Percentiles rank a stretch among this genome's conserved stretches.
Evolutionary conservation across 441 rosid species (phyloP).

Genomic region (Gossypium davidsonii): DNA sequence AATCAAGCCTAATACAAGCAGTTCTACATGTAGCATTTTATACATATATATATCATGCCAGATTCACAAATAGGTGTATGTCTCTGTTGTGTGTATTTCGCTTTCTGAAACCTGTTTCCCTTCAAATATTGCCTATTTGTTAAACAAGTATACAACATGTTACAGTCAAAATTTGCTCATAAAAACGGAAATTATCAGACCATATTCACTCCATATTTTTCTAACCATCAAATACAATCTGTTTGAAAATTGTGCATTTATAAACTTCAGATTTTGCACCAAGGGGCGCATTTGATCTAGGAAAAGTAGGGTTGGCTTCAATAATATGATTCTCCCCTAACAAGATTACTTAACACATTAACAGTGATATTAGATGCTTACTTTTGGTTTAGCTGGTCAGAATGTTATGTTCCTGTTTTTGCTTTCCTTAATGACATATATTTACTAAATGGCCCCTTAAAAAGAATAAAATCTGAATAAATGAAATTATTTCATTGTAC

Average conservation of each 20-base stretch:
- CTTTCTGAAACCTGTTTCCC: not conserved
- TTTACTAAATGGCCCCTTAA: too few relatives aligned
- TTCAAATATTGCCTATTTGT: not conserved
- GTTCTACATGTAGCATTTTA: not conserved
- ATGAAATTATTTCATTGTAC: too few relatives aligned
- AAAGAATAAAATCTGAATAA: too few relatives aligned
- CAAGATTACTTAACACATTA: not conserved
- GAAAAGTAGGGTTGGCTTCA: not conserved
- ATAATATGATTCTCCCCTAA: not conserved
- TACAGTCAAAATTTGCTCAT: not conserved
- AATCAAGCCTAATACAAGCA: not conserved
- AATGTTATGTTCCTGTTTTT: not conserved
- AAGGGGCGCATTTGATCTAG: not conserved
- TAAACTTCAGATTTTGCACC: not conserved
- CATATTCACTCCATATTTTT: not conserved
- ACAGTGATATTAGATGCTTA: not conserved
- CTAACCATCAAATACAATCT: not conserved
- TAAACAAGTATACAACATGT: not conserved
- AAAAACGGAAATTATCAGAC: not conserved
- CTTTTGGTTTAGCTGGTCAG: not conserved
- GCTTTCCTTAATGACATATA: not conserved
- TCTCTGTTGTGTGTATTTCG: not conserved
- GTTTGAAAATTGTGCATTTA: not conserved
- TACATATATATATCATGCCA: not conserved
- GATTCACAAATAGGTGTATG: not conserved